Evolutionary conservation across 1,284 basidiomycete species (phyloP).

Genomic region (Moniliophthora roreri): DNA sequence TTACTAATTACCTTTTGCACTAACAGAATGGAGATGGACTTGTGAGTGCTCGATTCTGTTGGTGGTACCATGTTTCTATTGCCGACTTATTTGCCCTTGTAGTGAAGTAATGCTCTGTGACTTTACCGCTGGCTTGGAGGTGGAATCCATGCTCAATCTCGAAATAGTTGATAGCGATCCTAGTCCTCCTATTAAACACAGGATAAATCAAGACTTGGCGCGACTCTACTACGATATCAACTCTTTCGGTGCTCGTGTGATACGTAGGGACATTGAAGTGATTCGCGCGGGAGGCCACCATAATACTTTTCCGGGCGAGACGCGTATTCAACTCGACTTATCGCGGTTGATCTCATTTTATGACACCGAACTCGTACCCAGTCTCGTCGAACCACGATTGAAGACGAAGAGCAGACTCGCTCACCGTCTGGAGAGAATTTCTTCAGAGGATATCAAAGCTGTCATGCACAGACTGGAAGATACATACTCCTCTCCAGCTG

Average conservation of each 20-base stretch:
- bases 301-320: conserved; percentile 41
- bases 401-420: conserved; percentile 28
- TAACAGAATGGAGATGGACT: conserved; percentile 47
- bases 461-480: conserved; percentile 24
- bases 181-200: too few species aligned
- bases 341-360: conserved; percentile 43
- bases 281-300: conserved; percentile 39
- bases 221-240: too few species aligned
- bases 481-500: neutral
- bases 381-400: conserved; percentile 30
- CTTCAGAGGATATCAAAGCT: conserved; percentile 15
- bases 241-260: too few species aligned
- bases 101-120: conserved; percentile 58
- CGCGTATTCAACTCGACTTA: conserved; percentile 42
- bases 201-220: too few species aligned
- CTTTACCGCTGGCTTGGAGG: conserved; percentile 38
- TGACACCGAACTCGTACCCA: conserved; percentile 36
- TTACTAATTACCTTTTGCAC: neutral
- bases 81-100: neutral
- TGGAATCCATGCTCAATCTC: conserved; percentile 31
- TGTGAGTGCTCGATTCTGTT: conserved; percentile 31
- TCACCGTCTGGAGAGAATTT: conserved; percentile 31
- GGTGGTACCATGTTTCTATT: neutral
- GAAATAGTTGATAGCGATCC: neutral
- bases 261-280: too few species aligned